Evolutionary conservation across 2,329 filamentous ascomycete genomes (phyloP).

Genomic region (Achaetomium macrosporum): DNA sequence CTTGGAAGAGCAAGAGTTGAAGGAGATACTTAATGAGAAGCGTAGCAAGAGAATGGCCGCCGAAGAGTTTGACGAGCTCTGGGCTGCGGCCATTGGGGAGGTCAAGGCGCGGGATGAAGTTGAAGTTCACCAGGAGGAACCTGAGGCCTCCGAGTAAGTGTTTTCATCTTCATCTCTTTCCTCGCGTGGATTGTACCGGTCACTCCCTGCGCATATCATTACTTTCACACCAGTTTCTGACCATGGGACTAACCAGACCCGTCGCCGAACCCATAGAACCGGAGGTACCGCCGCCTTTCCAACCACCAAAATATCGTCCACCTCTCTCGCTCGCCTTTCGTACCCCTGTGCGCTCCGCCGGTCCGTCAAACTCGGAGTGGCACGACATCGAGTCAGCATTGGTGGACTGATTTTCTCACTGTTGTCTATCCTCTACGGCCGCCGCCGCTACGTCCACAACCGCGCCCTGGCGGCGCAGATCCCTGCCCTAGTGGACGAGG

Average conservation of each 20-base stretch:
- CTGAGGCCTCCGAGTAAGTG: slow-evolving; percentile 45
- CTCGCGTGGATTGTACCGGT: not conserved
- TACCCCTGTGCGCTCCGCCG: slow-evolving; percentile 74
- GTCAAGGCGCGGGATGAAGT: slow-evolving; percentile 59
- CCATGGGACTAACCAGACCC: slow-evolving; percentile 76
- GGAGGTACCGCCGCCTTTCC: slow-evolving; percentile 56
- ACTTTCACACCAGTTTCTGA: slow-evolving; percentile 29
- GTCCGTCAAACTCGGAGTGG: slow-evolving; percentile 73
- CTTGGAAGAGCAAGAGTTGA: slow-evolving; percentile 66
- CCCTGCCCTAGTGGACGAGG: slow-evolving; percentile 78
- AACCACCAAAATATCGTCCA: slow-evolving; percentile 65
- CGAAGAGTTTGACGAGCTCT: slow-evolving; percentile 87
- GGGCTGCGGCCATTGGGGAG: slow-evolving; percentile 67
- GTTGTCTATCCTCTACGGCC: slow-evolving; percentile 54
- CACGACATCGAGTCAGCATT: slow-evolving; percentile 83
- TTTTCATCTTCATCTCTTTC: slow-evolving; percentile 9
- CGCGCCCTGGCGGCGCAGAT: slow-evolving; percentile 64
- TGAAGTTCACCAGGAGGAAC: slow-evolving; percentile 39
- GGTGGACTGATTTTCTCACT: slow-evolving; percentile 52
- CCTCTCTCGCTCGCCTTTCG: slow-evolving; percentile 86
- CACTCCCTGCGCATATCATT: not conserved
- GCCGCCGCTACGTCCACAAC: slow-evolving; percentile 56
- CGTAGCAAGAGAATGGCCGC: slow-evolving; percentile 77
- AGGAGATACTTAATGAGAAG: slow-evolving; percentile 67
- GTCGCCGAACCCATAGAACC: slow-evolving; percentile 66